Conservation (phyloP, 2,329 filamentous ascomycete genomes). For the Whalleya microplaca region DNA sequence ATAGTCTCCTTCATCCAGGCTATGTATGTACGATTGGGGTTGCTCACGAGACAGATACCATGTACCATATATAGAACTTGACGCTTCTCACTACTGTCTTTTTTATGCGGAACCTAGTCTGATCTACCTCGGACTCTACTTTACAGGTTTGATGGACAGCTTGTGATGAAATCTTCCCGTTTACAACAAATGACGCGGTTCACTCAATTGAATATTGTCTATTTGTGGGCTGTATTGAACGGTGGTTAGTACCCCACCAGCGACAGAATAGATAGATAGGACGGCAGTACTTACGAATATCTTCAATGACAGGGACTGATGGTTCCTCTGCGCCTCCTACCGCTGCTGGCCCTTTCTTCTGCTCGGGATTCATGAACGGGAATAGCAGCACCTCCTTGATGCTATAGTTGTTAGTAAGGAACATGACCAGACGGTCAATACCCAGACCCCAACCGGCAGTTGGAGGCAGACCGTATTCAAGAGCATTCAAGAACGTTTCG, state of each 20-base stretch:
- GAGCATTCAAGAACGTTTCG: conserved; percentile 88
- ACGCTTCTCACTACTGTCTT: conserved; percentile 20
- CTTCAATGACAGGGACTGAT: conserved; percentile 24
- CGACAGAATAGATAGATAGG: neutral
- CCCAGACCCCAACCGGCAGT: conserved; percentile 98
- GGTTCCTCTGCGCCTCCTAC: conserved; percentile 21
- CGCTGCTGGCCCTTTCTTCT: conserved; percentile 23
- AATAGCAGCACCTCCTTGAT: conserved; percentile 97
- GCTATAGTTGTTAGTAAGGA: conserved; percentile 91
- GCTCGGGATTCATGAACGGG: conserved; percentile 82
- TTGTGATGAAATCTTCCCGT: neutral
- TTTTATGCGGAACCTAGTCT: conserved; percentile 4
- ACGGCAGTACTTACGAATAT: conserved; percentile 22
- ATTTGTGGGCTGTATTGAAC: conserved; percentile 21
- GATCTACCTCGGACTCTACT: conserved; percentile 3
- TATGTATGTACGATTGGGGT: conserved; percentile 5
- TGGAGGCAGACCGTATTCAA: conserved; percentile 90
- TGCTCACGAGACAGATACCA: conserved; percentile 14
- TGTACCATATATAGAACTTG: conserved; percentile 27
- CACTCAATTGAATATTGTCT: neutral
- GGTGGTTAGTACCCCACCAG: conserved; percentile 2
- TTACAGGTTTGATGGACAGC: conserved; percentile 17
- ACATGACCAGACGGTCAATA: conserved; percentile 82
- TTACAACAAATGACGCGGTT: neutral
- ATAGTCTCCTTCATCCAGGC: neutral